Base-by-base conservation (phyloP, 2,329 filamentous ascomycete genomes). In the Aureobasidium melanogenum region DNA sequence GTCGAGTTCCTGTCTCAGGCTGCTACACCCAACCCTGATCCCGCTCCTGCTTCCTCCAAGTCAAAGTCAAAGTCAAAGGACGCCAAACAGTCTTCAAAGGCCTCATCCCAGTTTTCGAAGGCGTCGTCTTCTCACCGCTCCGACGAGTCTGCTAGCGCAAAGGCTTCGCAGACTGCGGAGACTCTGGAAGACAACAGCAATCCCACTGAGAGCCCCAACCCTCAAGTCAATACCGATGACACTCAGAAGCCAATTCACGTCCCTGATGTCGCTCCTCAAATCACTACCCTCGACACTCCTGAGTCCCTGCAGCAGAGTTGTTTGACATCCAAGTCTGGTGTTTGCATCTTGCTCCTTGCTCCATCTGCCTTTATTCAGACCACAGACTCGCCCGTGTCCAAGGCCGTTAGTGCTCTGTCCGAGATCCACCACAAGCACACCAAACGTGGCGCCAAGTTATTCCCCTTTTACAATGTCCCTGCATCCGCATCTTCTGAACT, bases 381-480 rank as follows among this genome's bases (percentile, higher is more conserved):
- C 12, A 72, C 74, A n/a, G 79, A 82, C 66, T 57, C 47, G 6
- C 36, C 54, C 36, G 85, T 62, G 32, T 82, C 19, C 9, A 68
- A 67, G 47, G 77, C 74, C 17, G 76, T 92, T 2, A 72, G 76
- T 22, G 84, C 82, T 28, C 80, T 97, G 3, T 84, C 88, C 2
- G 84, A 91, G 60, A 82, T 97, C 60, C 84, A 87, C 57, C 83
- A 88, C 73, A 95, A 92, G 75, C 85, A 96, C 70, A 77, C 82
- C 36, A 79, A 84, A 65, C 80, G 81, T 52, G 80, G 86, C 59
- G 83, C 83, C 34, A 84, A 86, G 61, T 76, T 92, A 1, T 96
- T 97, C 78, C 91, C 92, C 26, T 88, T 96, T 75, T 93, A 88
- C 71, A 84, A 86, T 54, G 79, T 97, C 0, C 83, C 89, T 14